Evolutionary conservation across 2,329 filamentous ascomycete genomes (phyloP), one percentile per base, ranked within the genome.

Genomic region (Xylaria multiplex): DNA sequence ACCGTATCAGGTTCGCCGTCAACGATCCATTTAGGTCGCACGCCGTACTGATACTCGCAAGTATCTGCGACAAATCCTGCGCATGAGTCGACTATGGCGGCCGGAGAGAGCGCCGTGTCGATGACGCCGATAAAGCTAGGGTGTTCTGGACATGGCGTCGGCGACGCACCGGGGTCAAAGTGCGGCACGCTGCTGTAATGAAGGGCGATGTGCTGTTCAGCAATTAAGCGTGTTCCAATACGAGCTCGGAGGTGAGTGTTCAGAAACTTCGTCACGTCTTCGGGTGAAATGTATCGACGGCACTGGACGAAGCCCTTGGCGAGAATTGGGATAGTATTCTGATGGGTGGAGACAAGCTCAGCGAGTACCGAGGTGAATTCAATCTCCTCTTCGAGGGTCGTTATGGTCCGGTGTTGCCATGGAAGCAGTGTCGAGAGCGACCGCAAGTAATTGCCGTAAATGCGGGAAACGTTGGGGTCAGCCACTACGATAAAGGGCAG

Each of bases 401-500:
- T 88, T 68, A 96, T 93, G 55, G 84, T 82, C 63, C 86, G 85
- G 63, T 86, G 84, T 76, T 91, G 74, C 82, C 95, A 97, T 5
- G 95, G 94, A 3, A 98, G 86, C 16, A 99, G 85, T 0, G 93
- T 97, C 2, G 92, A 95, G 22, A 99, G 84, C 2, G 93, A 97
- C 79, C 97, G 94, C 50, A 97, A 85, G 79, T 99, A 99, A 80
- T 97, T 98, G 79, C 92, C 90, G 83, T 98, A 97, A 70, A 99
- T 99, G 74, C 91, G 90, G 30, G 91, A 92, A 72, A 99, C 93
- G 77, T 97, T 93, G 0, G 93, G 93, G 77, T 99, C 98, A n/a
- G 95, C 94, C 30, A 99, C 96, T 62, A 99, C 95, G 70, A 99
- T 98, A 79, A 95, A 99, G 0, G 96, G 96, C 8, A 99, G 88